phyloP scores from a whole-genome alignment of 139 green algal genomes.

The Pedinophyceae sp. region DNA sequence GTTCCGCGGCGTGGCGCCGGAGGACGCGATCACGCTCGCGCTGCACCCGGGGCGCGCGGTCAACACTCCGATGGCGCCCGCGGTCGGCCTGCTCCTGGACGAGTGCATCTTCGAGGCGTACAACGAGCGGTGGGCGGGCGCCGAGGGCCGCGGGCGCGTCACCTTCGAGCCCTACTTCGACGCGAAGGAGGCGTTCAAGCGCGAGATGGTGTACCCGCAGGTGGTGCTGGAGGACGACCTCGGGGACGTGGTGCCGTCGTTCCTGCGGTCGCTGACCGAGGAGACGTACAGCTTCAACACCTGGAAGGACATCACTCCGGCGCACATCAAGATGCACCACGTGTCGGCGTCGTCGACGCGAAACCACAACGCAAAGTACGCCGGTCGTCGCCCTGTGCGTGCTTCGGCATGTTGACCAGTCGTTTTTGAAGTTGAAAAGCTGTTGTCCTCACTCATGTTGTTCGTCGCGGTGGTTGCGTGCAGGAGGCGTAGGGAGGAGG shows the following conservation, averaged over 20 bases:
- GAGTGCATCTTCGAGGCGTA: constrained; percentile 49
- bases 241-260: too few relatives aligned
- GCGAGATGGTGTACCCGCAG: constrained; percentile 43
- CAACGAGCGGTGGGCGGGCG: constrained; percentile 26
- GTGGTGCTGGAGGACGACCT: constrained; percentile 37
- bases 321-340: background rate
- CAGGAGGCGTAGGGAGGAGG: background rate
- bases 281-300: too few relatives aligned
- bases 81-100: constrained; percentile 69
- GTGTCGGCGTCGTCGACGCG: background rate
- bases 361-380: too few relatives aligned
- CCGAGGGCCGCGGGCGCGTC: background rate
- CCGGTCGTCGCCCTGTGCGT: too few relatives aligned
- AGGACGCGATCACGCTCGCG: constrained; percentile 25
- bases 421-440: too few relatives aligned
- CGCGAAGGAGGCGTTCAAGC: constrained; percentile 24
- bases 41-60: constrained; percentile 20
- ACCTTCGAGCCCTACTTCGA: constrained; percentile 1
- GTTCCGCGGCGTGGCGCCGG: constrained; percentile 24
- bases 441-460: too few relatives aligned
- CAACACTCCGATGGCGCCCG: constrained; percentile 61
- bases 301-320: too few relatives aligned
- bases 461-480: too few relatives aligned
- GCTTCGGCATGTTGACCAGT: too few relatives aligned
- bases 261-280: too few relatives aligned